Evolutionary conservation across 805 yeast species (phyloP), one percentile per base, ranked within the genome.

Genomic region (Blastobotrys chiropterorum): DNA sequence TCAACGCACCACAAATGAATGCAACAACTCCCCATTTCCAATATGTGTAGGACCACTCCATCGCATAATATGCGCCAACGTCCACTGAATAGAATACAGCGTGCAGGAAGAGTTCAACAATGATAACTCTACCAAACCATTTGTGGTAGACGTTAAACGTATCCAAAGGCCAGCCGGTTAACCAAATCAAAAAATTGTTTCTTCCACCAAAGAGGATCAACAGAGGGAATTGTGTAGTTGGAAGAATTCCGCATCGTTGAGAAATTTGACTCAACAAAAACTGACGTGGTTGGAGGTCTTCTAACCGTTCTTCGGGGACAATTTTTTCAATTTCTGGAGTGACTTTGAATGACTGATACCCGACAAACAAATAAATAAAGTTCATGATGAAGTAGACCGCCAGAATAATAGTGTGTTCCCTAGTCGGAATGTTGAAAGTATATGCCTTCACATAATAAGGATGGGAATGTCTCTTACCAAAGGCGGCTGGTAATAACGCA

Each of bases 171-270:
- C 86, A 74, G 2, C 90, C 88, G 1, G 90, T 77, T 3, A 83
- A 50, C 62, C 69, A 70, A 55, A 78, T 76, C 61, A 86, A 71
- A 17, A 87, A 79, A 61, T 85, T 86, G 65, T 86, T 87, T 60
- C 94, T 72, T 30, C 85, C 84, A 3, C 75, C 82, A 68, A 86
- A 92, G 51, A 77, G 68, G 67, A 83, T 82, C 2, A 63, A 51
- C 40, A 66, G 53, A 6, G 67, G 69, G 0, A 71, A 49, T 62
- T 79, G 69, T 3, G 70, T 88, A 51, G 76, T 68, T 67, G 82
- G 82, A 2, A 62, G 51, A 44, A 62, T 56, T 5, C 66, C 68
- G 0, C 70, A 49, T 61, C 79, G 62, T 11, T 68, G 88, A 3
- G 74, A 77, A 51, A 65, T 2, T 58, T 62, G 17, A n/a, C 15